Base-by-base conservation (phyloP, 768 basidiomycete genomes). In the Tylopilus sp. region DNA sequence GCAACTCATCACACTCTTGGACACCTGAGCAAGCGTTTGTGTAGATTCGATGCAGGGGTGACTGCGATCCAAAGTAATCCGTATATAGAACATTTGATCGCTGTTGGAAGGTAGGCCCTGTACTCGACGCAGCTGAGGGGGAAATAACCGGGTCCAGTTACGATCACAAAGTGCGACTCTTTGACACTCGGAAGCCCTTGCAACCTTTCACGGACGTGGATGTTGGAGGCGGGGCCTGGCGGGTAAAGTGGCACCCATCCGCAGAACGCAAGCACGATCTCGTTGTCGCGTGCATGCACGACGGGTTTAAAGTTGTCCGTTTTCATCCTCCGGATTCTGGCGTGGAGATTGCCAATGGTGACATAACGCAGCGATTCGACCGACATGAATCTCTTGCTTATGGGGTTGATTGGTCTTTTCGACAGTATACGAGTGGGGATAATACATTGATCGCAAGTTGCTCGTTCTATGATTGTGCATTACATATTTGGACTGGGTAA, bases 281-380 rank as follows among this genome's bases (percentile, higher is more conserved):
- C 2, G 79, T 98, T 18, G 83, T 93, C n/a, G 97, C 95, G 0
- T 93, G 90, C 63, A 99, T 98, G 97, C 95, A 95, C 64, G 93
- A 93, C 56, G 95, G 95, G 10, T 95, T 92, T 78, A 97, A 97
- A 64, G 75, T 95, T 6, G 67, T 90, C 51, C 69, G 50, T 48
- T 64, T 65, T 38, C 48, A 50, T 23, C 57, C 60, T 33, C 47
- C 30, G 33, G 46, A 17, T 30, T 15, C 47, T 26, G 47, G 41
- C 13, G 9, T 21, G 11, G 54, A 40, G 20, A 40, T 50, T 28
- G 41, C 40, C 26, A 54, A 55, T 28, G 66, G 48, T 21, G 20
- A 75, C 39, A 71, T 85, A 28, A 55, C 78, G 9, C 78, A 73
- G 53, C 78, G 81, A 17, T 91, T 90, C 58, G 85, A 91, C 53